Base-by-base conservation (phyloP, 2,329 filamentous ascomycete species). In the Epichloe uncinata region DNA sequence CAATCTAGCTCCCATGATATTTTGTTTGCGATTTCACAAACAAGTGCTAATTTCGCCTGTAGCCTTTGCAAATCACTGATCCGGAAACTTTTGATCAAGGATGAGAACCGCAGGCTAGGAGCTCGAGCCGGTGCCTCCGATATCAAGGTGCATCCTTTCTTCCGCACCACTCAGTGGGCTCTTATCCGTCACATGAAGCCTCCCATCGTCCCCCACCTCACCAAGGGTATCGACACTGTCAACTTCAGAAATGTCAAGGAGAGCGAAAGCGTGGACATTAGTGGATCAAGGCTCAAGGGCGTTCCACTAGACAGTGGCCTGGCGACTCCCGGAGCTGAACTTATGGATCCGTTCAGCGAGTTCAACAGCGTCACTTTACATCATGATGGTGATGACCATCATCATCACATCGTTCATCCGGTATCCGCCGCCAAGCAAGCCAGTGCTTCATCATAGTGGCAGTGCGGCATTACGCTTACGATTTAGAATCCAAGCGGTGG, bases 241-340 rank as follows among this genome's bases (percentile, higher is more conserved):
- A 98, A 98, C 68, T 98, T 98, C 76, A 81, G 93, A 56, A 95
- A 95, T 60, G 90, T 98, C 51, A 98, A 97, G 70, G 93, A 98
- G 69, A 95, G 87, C 60, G 86, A 91, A 60, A 95, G 89, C 63
- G 87, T 97, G 46, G 93, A 98, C 66, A 83, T 94, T 45, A 80
- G 79, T 52, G 77, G 79, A 16, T 73, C 78, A 2, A 74, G 69
- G 56, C 66, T 79, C 45, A 88, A 87, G 68, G 88, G 89, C 2
- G 87, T 95, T 12, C 88, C 89, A 8, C 72, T 95, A 53, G 89
- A 95, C 62, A 91, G 85, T 42, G 87, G 87, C 1, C 73, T 95
- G 48, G 80, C 85, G 2, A 97, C 91, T 3, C 91, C 91, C 1
- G 87, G 85, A 42, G 85, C 77, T 37, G 91, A 96, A 63, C 64